Conservation (phyloP, 192 early-diverging fungal species). For the Coemansia sp. region DNA sequence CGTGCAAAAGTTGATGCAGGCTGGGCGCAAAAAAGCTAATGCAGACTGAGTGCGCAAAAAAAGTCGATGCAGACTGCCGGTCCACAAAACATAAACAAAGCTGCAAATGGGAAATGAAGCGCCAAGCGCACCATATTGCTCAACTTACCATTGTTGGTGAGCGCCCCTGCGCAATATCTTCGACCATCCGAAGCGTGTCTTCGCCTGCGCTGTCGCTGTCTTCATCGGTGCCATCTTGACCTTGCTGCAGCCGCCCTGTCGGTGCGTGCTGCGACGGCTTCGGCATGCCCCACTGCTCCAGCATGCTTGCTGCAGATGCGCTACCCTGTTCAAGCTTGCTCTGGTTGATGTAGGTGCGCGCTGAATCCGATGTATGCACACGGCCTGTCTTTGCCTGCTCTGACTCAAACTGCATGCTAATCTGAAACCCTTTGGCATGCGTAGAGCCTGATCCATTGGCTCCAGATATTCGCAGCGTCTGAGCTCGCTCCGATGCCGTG, state of each 20-base stretch:
- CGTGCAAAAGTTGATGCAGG: slow-evolving; percentile 17
- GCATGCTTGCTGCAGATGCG: slow-evolving; percentile 26
- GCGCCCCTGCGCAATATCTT: slow-evolving; percentile 11
- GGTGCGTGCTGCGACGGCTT: slow-evolving; percentile 1
- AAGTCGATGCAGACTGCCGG: background rate
- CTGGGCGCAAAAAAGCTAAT: background rate
- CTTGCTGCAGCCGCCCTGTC: slow-evolving; percentile 1
- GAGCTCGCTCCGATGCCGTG: slow-evolving; percentile 11
- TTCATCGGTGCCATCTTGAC: slow-evolving; percentile 1
- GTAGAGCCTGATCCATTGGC: background rate
- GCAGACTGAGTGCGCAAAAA: background rate
- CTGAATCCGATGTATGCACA: background rate
- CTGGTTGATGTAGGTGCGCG: slow-evolving; percentile 1
- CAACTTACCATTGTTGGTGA: slow-evolving; percentile 18
- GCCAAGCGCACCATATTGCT: background rate
- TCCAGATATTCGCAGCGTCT: slow-evolving; percentile 8
- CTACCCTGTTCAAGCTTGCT: slow-evolving; percentile 30
- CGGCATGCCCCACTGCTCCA: slow-evolving; percentile 51
- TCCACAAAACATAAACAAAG: background rate
- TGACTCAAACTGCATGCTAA: slow-evolving; percentile 31
- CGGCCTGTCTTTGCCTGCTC: slow-evolving; percentile 1
- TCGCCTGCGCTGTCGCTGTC: slow-evolving; percentile 11
- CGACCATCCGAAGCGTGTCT: slow-evolving; percentile 5
- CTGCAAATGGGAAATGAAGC: background rate
- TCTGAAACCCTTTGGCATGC: slow-evolving; percentile 19